Evolutionary conservation across 2,329 filamentous ascomycete genomes (phyloP), one percentile per base, ranked within the genome.

Genomic region (Kalmusia sp.): DNA sequence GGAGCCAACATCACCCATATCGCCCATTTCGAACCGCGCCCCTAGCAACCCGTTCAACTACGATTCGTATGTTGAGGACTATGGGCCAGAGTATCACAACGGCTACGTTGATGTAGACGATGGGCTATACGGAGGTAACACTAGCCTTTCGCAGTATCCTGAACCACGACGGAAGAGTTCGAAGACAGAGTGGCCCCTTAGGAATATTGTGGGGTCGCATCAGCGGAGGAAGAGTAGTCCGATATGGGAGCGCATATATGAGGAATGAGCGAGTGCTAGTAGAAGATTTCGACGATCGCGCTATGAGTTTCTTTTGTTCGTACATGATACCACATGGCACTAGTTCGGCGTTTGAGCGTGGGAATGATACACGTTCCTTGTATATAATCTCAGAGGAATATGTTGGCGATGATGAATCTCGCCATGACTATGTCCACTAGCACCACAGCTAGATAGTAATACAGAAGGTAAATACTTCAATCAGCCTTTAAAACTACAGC

Each of bases 231-330:
- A 58, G 21, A 64, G 57, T 38, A 70, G 68, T 55, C 65, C 68
- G 28, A 54, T 69, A 40, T 72, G 67, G 66, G 70, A 72, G 52
- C 61, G 66, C 1, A 64, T 73, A 21, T 72, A 71, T 38, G 68
- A 69, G 43, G 54, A 53, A 40, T 57, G 48, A 59, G 59, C 55
- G 28, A 22, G n/a, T 58, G n/a, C 19, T 39, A 27, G 44, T 12
- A 40, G 21, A 35, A 25, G 7, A 25, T 34, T 35, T 49, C 49
- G 33, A 47, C 22, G 34, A 39, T 33, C 25, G 41, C 39, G 27
- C 44, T 4, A 17, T 54, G 46, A 49, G 54, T 61, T 65, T 64
- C 52, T 37, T 52, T 62, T 59, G 61, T 46, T 60, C 51, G 41
- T 55, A 62, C 45, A 62, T 48, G 52, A 59, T 54, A 55, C 50